phyloP scores from a whole-genome alignment of 345 rosid genomes.

The Clarkia xantiana region DNA sequence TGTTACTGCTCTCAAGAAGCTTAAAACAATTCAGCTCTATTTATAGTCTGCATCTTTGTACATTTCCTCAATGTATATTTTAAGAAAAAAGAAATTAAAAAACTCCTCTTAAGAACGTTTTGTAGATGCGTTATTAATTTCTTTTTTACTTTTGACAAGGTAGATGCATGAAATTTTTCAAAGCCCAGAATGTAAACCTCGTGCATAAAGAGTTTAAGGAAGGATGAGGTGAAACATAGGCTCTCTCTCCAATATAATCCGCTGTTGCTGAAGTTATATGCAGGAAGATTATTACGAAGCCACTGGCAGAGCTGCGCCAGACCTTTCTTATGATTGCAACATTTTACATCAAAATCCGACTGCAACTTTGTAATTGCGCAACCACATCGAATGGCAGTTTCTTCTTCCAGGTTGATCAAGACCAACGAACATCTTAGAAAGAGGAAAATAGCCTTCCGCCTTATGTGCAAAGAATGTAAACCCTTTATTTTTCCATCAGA shows the following conservation, averaged over 20 bases:
- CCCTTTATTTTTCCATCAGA: constrained; percentile 19
- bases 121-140: neutral
- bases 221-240: constrained; percentile 38
- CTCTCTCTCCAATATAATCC: constrained; percentile 28
- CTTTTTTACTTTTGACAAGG: neutral
- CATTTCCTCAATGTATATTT: too few species aligned
- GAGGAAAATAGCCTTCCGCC: constrained; percentile 52
- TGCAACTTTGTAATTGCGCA: constrained; percentile 14
- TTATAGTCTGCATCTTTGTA: too few species aligned
- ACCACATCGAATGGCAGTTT: constrained; percentile 17
- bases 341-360: constrained; percentile 12
- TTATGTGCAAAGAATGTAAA: constrained; percentile 32
- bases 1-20: too few species aligned
- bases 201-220: constrained; percentile 48
- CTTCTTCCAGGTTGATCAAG: constrained; percentile 30
- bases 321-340: constrained; percentile 30
- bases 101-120: neutral
- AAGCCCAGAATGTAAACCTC: constrained; percentile 37
- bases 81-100: neutral
- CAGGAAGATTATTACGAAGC: constrained; percentile 35
- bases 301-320: constrained; percentile 42
- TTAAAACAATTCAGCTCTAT: too few species aligned
- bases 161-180: constrained; percentile 1
- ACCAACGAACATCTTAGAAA: constrained; percentile 54
- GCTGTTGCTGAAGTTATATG: constrained; percentile 14